These are phyloP conservation scores for Gyrodon lividus DNA, from an alignment of 768 basidiomycete genomes.

Conservation along the genomic window DNA sequence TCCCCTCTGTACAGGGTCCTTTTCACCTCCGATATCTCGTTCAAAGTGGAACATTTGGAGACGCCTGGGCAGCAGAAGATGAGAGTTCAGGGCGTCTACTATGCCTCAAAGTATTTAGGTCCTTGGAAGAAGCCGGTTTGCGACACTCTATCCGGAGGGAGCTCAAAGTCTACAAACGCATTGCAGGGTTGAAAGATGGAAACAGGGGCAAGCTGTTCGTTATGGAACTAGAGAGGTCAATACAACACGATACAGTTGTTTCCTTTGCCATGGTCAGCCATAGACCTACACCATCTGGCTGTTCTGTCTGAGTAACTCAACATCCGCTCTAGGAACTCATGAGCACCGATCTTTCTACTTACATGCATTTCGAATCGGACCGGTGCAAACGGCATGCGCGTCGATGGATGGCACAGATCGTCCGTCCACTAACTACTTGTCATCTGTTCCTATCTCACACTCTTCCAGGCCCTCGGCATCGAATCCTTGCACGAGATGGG, in stretches of 20 bases:
- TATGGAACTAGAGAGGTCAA: slow-evolving; percentile 38
- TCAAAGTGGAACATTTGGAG: slow-evolving; percentile 22
- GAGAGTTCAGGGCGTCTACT: slow-evolving; percentile 30
- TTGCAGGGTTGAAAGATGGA: slow-evolving; percentile 23
- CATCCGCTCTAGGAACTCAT: slow-evolving; percentile 37
- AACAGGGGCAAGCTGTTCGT: slow-evolving; percentile 33
- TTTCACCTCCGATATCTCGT: slow-evolving; percentile 19
- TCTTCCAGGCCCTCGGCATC: slow-evolving; percentile 40
- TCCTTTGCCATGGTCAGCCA: slow-evolving; percentile 42
- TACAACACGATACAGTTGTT: slow-evolving; percentile 30
- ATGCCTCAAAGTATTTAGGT: slow-evolving; percentile 38
- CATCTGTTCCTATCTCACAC: background rate
- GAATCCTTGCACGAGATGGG: slow-evolving; percentile 53
- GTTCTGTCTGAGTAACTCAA: background rate
- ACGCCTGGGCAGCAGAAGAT: slow-evolving; percentile 25
- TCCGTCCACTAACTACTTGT: slow-evolving; percentile 10
- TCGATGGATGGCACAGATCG: slow-evolving; percentile 43
- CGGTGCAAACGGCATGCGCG: slow-evolving; percentile 28
- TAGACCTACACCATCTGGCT: background rate
- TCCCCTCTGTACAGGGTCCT: slow-evolving; percentile 23
- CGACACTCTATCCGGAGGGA: slow-evolving; percentile 29
- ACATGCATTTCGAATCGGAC: slow-evolving; percentile 25
- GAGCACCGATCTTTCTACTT: slow-evolving; percentile 35
- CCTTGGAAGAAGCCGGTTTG: slow-evolving; percentile 9
- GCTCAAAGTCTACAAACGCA: slow-evolving; percentile 34